Evolutionary conservation across 2,329 filamentous ascomycete species (phyloP).

Genomic region (Thermomyces lanuginosus): DNA sequence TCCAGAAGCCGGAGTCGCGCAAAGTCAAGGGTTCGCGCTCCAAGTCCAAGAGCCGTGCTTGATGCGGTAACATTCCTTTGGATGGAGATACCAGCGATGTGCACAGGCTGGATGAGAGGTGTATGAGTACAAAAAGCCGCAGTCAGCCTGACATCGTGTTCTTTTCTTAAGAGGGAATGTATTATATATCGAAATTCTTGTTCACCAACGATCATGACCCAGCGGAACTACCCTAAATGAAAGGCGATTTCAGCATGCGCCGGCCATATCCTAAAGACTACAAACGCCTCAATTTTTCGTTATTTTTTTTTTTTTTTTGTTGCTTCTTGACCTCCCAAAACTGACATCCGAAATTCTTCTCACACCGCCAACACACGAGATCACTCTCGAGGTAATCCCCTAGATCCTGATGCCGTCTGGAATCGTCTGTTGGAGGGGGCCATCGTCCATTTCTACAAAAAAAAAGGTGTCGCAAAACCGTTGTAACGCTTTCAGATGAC

Average conservation of each 20-base stretch:
- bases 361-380: slow-evolving; percentile 74
- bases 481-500: slow-evolving; percentile 77
- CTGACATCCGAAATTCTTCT: slow-evolving; percentile 52
- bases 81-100: too few species aligned
- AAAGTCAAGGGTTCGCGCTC: slow-evolving; percentile 38
- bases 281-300: slow-evolving; percentile 51
- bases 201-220: too few species aligned
- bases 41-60: slow-evolving; percentile 22
- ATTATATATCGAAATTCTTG: too few species aligned
- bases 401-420: slow-evolving; percentile 39
- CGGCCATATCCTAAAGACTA: too few species aligned
- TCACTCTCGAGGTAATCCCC: slow-evolving; percentile 47
- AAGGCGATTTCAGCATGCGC: too few species aligned
- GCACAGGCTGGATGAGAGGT: too few species aligned
- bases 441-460: slow-evolving; percentile 60
- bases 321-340: slow-evolving; percentile 64
- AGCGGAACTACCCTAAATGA: too few species aligned
- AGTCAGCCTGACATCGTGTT: too few species aligned
- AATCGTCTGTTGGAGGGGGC: slow-evolving; percentile 57
- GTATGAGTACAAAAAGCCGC: too few species aligned
- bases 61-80: slow-evolving; percentile 5
- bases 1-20: slow-evolving; percentile 63
- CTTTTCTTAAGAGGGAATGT: too few species aligned
- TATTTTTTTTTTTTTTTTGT: slow-evolving; percentile 56
- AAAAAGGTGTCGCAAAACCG: slow-evolving; percentile 81